Base-by-base conservation (phyloP, 192 early-diverging fungal genomes). In the Coemansia sp. region DNA sequence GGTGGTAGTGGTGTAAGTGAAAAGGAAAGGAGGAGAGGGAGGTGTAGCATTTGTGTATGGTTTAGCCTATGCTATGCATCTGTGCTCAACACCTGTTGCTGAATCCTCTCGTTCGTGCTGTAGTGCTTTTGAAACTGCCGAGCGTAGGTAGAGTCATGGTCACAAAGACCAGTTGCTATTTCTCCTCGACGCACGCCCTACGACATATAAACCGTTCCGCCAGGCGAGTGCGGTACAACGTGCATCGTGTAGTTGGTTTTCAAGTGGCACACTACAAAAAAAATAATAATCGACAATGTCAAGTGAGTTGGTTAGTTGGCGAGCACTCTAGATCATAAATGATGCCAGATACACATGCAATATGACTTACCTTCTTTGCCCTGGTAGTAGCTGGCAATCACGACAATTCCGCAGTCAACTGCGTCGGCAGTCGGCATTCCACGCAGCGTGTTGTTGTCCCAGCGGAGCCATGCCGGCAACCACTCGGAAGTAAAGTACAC, bases 391-490 rank as follows among this genome's bases (percentile, higher is more conserved):
- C 85, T 87, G 19, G 89, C 89, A 40, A 89, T 67, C 0, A 89
- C 90, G 1, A 76, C 86, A 44, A 92, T 86, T 36, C 76, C 84
- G 70, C 85, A 88, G 55, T 84, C 85, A 17, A 82, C 68, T 41
- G 88, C 86, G 48, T 87, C 85, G 2, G 83, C 61, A 6, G 75
- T 78, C 4, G 91, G 89, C 58, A 88, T 80, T 0, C 91, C 91
- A 0, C 82, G 82, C 39, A 93, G 76, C 32, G 88, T 72, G 65
- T 90, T 89, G 74, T 88, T 87, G 40, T 90, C 88, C 91, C 91
- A 92, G 62, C 82, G 80, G 38, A 93, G 76, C 91, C 91, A 93
- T 27, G 64, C 17, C 5, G 91, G 91, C 36, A 93, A 75, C 85
- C 86, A 87, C 10, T 89, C 87, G 2, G 88, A 91, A 58, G 80